Evolutionary conservation across 176 grass and related monocot species (phyloP).

Genomic region (Musa itinerans): DNA sequence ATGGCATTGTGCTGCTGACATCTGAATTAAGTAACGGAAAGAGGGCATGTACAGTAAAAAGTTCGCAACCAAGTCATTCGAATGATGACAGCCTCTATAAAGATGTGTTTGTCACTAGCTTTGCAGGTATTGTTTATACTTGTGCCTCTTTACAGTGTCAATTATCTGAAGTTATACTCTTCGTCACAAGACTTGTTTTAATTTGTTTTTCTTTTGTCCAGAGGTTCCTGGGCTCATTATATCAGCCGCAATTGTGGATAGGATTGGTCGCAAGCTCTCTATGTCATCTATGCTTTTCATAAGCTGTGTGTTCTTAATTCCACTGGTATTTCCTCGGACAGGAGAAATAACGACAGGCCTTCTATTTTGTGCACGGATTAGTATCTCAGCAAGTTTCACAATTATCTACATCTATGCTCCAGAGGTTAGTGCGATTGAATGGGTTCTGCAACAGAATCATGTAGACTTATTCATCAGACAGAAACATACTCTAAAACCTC

Average conservation of each 20-base stretch:
- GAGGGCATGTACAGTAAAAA: constrained; percentile 51
- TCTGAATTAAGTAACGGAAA: constrained; percentile 80
- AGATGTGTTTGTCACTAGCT: constrained; percentile 89
- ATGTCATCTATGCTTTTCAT: constrained; percentile 89
- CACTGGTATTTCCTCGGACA: constrained; percentile 62
- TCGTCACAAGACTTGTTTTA: not conserved
- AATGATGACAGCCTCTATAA: constrained; percentile 64
- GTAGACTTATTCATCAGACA: not conserved
- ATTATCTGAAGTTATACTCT: not conserved
- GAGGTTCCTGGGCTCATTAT: constrained; percentile 80
- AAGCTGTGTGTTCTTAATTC: constrained; percentile 65
- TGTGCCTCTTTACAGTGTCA: not conserved
- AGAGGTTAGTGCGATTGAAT: constrained; percentile 49
- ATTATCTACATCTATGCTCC: constrained; percentile 95
- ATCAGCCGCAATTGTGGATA: constrained; percentile 74
- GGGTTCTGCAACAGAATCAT: not conserved
- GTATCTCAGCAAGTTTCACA: constrained; percentile 78
- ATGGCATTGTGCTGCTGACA: constrained; percentile 91
- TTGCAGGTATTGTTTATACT: constrained; percentile 49
- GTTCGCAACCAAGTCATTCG: constrained; percentile 37
- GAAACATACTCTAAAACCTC: not conserved
- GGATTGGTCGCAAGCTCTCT: constrained; percentile 74
- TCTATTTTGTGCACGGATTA: constrained; percentile 76
- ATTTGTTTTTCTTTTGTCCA: constrained; percentile 34
- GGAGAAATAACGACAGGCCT: constrained; percentile 50